Base-by-base conservation (phyloP, 106 monocot genomes). In the Ottelia alismoides region DNA sequence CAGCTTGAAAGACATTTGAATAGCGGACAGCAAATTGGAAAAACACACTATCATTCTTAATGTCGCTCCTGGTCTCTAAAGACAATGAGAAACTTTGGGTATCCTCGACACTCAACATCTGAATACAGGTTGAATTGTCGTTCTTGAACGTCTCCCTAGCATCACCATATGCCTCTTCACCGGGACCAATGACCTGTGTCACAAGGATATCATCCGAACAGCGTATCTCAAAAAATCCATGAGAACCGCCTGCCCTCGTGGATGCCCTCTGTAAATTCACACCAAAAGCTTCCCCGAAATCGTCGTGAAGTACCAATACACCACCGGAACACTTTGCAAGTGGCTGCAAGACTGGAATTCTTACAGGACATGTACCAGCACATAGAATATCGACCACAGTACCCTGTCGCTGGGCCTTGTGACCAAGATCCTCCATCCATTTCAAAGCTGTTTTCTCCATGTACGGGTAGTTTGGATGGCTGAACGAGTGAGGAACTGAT, bases 231-330 rank as follows among this genome's bases (percentile, higher is more conserved):
- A 98, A 83, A 22, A 82, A 62, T 11, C 98, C 98, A 73, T 90
- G 89, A 24, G 90, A 98, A 20, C 98, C 98, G 50, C 85, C 76
- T 14, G 82, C 82, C 20, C 98, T 72, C 16, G 70, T 62, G 22
- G 90, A 73, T 55, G 98, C 98, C 56, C 98, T 85, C 69, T 90
- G 89, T 69, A 98, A 72, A 64, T 98, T 98, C 40, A 98, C 90
- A 71, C 98, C 98, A 80, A 85, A 98, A 52, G 98, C 85, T 70
- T 98, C 98, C 30, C 90, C 98, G 73, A 98, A 98, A 70, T 98
- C 98, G 75, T 98, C 98, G 32, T 98, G 98, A 76, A 85, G 79
- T 45, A 98, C 64, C 51, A 98, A 53, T 16, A 90, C 85, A 19
- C 98, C 98, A 71, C 98, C 98, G 47, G 98, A 90, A 55, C 76